Evolutionary conservation across 441 rosid genomes (phyloP).

Genomic region (Adansonia grandidieri): DNA sequence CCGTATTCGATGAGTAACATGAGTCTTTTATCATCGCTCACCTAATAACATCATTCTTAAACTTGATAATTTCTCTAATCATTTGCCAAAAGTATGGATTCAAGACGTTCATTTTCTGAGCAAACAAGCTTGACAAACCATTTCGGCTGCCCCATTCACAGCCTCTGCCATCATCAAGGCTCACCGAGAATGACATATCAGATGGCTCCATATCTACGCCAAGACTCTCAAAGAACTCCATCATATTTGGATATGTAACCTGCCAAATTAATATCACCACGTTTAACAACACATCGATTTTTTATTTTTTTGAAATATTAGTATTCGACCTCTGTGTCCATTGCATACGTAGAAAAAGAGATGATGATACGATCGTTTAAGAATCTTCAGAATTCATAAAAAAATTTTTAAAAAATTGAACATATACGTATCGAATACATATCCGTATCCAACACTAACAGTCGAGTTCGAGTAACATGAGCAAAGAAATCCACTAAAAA

Average conservation of each 20-base stretch:
- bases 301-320: too few species aligned
- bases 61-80: conserved; percentile 73
- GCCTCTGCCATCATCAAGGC: conserved; percentile 75
- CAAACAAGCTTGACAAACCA: conserved; percentile 74
- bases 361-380: too few species aligned
- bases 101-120: conserved; percentile 66
- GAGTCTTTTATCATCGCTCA: neutral
- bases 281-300: neutral
- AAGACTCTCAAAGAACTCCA: conserved; percentile 84
- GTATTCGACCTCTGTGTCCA: too few species aligned
- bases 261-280: conserved; percentile 29
- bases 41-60: conserved; percentile 71
- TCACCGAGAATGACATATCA: conserved; percentile 89
- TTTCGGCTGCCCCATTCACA: conserved; percentile 95
- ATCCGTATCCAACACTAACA: too few species aligned
- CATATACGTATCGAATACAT: too few species aligned
- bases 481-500: neutral
- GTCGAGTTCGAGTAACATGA: too few species aligned
- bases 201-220: conserved; percentile 84
- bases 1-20: neutral
- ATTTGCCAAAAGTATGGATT: conserved; percentile 87
- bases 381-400: too few species aligned
- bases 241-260: conserved; percentile 91
- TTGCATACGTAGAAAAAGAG: too few species aligned
- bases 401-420: too few species aligned